A percentile compares a stretch with the other conserved stretches of the same genome.
phyloP scores from a whole-genome alignment of 345 rosid genomes.

The Turnera subulata region DNA sequence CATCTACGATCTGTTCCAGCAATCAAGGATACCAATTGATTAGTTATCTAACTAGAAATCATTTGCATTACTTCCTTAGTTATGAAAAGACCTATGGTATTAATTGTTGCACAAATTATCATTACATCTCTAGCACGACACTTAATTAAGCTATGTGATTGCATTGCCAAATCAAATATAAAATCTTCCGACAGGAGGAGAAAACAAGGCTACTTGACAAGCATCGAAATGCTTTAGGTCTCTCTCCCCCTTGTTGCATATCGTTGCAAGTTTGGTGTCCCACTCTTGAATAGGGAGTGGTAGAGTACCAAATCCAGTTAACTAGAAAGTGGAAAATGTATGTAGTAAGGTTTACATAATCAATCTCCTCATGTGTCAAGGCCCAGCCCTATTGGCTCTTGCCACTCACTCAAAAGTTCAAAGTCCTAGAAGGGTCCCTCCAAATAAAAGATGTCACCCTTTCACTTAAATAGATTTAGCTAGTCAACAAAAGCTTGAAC shows the following conservation, averaged over 20 bases:
- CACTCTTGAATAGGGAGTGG: constrained; percentile 4
- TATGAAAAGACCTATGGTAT: no score
- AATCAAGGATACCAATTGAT: no score
- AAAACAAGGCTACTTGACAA: background rate
- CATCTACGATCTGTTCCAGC: no score
- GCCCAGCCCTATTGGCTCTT: background rate
- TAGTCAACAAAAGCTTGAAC: background rate
- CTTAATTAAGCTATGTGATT: no score
- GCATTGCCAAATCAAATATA: no score
- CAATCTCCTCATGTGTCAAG: background rate
- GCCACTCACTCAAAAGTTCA: background rate
- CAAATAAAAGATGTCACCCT: background rate
- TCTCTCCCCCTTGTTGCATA: background rate
- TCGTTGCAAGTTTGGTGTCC: constrained; percentile 8
- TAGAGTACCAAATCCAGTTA: constrained; percentile 14
- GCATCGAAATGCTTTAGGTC: background rate
- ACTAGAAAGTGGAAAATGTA: constrained; percentile 1
- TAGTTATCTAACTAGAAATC: no score
- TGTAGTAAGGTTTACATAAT: background rate
- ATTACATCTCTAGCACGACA: no score
- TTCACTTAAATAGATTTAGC: background rate
- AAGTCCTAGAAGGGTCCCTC: background rate
- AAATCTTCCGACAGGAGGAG: no score
- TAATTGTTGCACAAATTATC: no score
- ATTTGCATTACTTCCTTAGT: no score